Base-by-base conservation (phyloP, 1,284 basidiomycete genomes). In the Ustilago hordei region DNA sequence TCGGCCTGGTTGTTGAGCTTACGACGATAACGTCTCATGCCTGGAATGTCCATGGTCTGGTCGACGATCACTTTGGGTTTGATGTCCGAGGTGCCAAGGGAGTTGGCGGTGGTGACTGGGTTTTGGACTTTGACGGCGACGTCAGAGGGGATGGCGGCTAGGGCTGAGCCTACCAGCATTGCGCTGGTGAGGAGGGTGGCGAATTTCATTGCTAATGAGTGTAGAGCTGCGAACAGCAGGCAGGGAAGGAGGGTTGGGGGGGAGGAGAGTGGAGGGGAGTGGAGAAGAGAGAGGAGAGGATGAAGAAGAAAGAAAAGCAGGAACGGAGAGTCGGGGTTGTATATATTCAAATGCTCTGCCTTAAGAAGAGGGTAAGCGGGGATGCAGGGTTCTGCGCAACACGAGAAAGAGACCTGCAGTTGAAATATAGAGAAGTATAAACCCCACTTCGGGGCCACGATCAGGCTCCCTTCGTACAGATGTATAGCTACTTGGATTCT, bases 101-200 rank as follows among this genome's bases (percentile, higher is more conserved):
- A 76, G 65, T 72, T 76, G 69, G 62, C 69, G 32, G 64, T 65
- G 58, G 61, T 67, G 59, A 76, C 36, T 19, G 61, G 64, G 38
- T 69, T 36, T 17, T 45, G 38, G 23, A 48, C 57, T 11, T 56
- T 17, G 23, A 35, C 17, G 32, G 35, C 38, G 23, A 19, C 35
- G 23, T 28, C 23, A 28, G 23, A 28, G 31, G 58, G 34, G 32
- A 56, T 38, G 38, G 54, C 58, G n/a, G 34, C 61, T 5, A 72
- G 19, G 4, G 67, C 55, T 4, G 60, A 58, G 53, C 66, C 72
- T 4, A 55, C 47, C 45, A 69, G 52, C 12, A 75, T 55, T 7
- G 64, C 61, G 12, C 56, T 54, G 8, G 58, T 39, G 28, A 75
- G 28, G 38, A 75, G 57, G 9, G 64, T 43, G 15, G 54, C 41